phyloP scores from a whole-genome alignment of 1,139 yeast genomes.

The Scheffersomyces illinoinensis region DNA sequence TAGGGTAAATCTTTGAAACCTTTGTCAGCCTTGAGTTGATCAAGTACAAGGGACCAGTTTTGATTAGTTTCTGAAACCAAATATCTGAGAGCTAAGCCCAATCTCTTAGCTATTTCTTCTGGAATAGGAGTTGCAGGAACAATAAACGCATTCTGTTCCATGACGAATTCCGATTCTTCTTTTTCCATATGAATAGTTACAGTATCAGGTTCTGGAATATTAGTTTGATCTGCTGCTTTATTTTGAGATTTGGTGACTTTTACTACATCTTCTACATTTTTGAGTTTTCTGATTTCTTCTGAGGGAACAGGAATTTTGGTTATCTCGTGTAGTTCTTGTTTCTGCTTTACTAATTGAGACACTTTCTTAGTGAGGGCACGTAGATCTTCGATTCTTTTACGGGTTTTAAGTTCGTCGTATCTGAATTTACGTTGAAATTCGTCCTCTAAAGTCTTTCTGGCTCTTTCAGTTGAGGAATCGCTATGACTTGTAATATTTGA shows the following conservation, averaged over 20 bases:
- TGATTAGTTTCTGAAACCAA: slow-evolving; percentile 47
- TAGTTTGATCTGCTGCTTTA: background rate
- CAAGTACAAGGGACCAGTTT: slow-evolving; percentile 58
- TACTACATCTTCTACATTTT: background rate
- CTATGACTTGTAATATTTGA: background rate
- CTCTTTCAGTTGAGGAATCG: background rate
- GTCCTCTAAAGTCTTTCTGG: slow-evolving; percentile 13
- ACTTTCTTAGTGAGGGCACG: slow-evolving; percentile 21
- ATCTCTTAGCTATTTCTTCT: slow-evolving; percentile 33
- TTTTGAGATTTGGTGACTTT: background rate
- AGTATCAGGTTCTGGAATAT: background rate
- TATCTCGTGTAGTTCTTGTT: slow-evolving; percentile 15
- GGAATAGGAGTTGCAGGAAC: slow-evolving; percentile 39
- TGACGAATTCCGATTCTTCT: background rate
- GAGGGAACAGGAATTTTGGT: slow-evolving; percentile 24
- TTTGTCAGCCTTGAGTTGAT: slow-evolving; percentile 38
- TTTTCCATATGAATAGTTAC: background rate
- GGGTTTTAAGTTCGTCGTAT: slow-evolving; percentile 22
- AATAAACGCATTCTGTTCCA: slow-evolving; percentile 8
- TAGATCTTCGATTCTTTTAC: slow-evolving; percentile 18
- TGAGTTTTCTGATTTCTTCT: slow-evolving; percentile 5
- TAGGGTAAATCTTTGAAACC: slow-evolving; percentile 42
- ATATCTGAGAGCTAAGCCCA: slow-evolving; percentile 50
- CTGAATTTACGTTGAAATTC: slow-evolving; percentile 18
- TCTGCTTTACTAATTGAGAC: slow-evolving; percentile 19